Conservation (phyloP, 2,329 filamentous ascomycete genomes). For the Curvularia lunata region DNA sequence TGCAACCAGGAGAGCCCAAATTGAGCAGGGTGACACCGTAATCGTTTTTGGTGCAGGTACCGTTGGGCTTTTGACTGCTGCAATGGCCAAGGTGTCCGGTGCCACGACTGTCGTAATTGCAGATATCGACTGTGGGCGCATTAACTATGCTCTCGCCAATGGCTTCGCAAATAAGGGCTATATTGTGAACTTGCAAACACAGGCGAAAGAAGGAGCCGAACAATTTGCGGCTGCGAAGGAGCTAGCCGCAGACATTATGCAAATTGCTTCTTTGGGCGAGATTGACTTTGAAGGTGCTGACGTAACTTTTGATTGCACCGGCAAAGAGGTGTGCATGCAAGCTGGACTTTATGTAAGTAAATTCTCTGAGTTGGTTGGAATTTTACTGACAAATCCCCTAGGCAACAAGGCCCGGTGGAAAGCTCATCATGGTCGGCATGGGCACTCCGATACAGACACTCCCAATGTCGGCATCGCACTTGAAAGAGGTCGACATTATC, state of each 20-base stretch:
- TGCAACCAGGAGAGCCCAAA: conserved; percentile 74
- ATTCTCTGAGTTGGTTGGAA: neutral
- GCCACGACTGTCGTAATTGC: conserved; percentile 52
- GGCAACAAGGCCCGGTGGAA: conserved; percentile 57
- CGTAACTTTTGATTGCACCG: conserved; percentile 52
- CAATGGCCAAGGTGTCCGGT: conserved; percentile 51
- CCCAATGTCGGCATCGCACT: conserved; percentile 60
- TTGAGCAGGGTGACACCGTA: conserved; percentile 76
- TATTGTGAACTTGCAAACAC: conserved; percentile 37
- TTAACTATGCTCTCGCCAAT: conserved; percentile 49
- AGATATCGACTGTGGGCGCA: conserved; percentile 50
- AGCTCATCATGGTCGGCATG: conserved; percentile 64
- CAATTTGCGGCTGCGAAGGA: conserved; percentile 46
- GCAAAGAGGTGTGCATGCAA: conserved; percentile 53
- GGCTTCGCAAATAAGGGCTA: conserved; percentile 50
- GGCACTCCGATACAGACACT: conserved; percentile 62
- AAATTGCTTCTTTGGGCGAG: conserved; percentile 47
- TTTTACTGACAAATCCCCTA: conserved; percentile 26
- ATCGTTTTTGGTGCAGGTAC: conserved; percentile 88
- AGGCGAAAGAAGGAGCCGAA: conserved; percentile 37
- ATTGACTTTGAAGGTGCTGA: conserved; percentile 50
- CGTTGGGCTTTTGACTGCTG: conserved; percentile 49
- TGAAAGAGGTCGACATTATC: conserved; percentile 63
- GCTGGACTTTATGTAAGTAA: conserved; percentile 50
- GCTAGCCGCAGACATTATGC: conserved; percentile 45